phyloP scores from a whole-genome alignment of 148 eudicot species.

The Rhododendron ovatum region DNA sequence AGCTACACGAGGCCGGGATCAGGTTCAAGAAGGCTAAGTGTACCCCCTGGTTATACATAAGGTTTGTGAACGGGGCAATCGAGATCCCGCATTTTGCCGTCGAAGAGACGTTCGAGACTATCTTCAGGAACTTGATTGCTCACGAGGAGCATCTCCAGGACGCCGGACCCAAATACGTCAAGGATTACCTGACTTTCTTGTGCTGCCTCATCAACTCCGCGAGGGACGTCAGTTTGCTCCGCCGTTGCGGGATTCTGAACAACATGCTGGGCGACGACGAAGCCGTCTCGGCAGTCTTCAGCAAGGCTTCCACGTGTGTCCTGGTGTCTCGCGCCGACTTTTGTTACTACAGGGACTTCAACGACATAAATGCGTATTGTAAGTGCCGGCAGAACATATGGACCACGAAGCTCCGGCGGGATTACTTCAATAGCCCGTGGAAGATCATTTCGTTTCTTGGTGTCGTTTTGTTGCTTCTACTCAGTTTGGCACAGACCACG shows the following conservation, averaged over 20 bases:
- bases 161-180: neutral
- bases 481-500: too few species aligned
- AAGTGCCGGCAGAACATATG: too few species aligned
- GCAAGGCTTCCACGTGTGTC: neutral
- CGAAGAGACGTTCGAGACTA: neutral
- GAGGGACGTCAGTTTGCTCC: neutral
- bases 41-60: neutral
- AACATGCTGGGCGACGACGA: conserved; percentile 1
- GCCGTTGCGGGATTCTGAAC: neutral
- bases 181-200: neutral
- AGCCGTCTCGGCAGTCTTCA: neutral
- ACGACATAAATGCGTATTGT: too few species aligned
- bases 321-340: too few species aligned
- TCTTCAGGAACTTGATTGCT: neutral
- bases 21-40: neutral
- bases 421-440: neutral
- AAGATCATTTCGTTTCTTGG: too few species aligned
- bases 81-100: conserved; percentile 2
- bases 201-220: neutral
- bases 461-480: too few species aligned
- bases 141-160: neutral
- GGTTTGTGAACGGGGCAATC: neutral
- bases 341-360: too few species aligned
- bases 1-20: conserved; percentile 8
- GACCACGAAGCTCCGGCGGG: neutral